These are phyloP conservation scores for Hypoxylon sp. DNA, from an alignment of 2,329 filamentous ascomycete species.

Conservation along the genomic window DNA sequence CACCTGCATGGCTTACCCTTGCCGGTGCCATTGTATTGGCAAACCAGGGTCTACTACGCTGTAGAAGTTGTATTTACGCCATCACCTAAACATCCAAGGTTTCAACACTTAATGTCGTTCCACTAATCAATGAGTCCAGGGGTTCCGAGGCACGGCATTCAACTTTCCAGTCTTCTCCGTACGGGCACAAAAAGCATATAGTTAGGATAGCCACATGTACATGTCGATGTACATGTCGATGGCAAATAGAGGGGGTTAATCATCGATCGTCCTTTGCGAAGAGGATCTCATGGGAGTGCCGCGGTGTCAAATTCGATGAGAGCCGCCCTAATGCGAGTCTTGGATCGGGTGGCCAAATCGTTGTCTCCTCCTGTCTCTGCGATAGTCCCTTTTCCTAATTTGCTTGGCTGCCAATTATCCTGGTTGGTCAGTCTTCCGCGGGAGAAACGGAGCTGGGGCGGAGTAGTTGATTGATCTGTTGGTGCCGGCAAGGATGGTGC, in stretches of 20 bases:
- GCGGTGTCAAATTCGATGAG: constrained; percentile 12
- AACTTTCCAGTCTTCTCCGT: constrained; percentile 12
- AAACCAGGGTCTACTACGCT: constrained; percentile 11
- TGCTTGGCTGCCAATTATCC: constrained; percentile 13
- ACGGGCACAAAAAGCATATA: constrained; percentile 20
- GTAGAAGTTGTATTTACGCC: constrained; percentile 8
- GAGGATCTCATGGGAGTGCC: constrained; percentile 2
- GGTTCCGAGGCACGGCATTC: constrained; percentile 19
- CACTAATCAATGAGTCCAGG: constrained; percentile 16
- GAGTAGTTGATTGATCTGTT: constrained; percentile 26
- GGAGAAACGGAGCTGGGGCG: constrained; percentile 29
- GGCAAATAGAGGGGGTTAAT: constrained; percentile 13
- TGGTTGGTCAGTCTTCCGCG: constrained; percentile 21
- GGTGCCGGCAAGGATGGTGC: constrained; percentile 20
- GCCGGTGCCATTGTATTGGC: constrained; percentile 17
- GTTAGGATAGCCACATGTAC: no score
- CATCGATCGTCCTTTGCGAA: constrained; percentile 3
- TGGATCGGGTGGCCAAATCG: constrained; percentile 25
- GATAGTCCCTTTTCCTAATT: constrained; percentile 14
- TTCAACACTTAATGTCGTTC: constrained; percentile 21
- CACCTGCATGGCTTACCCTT: constrained; percentile 25
- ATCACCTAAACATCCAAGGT: constrained; percentile 21
- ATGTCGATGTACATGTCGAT: constrained; percentile 17
- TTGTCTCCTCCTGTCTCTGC: constrained; percentile 7
- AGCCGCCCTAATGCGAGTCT: constrained; percentile 8